Evolutionary conservation across 148 eudicot species (phyloP), one percentile per base, ranked within the genome.

Genomic region (Rhododendron henanense): DNA sequence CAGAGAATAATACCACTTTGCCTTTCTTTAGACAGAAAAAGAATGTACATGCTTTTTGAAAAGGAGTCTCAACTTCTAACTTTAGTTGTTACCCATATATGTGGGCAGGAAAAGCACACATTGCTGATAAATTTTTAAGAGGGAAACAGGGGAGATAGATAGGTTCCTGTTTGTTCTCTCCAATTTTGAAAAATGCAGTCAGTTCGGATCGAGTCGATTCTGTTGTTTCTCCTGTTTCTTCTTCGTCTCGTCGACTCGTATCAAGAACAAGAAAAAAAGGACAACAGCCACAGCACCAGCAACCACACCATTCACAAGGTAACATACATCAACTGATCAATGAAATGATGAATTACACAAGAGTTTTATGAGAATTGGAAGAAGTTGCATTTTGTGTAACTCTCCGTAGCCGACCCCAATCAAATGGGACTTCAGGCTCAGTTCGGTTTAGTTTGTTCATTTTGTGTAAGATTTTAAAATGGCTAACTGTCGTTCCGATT

Each of bases 191-290:
- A 44, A 18, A 83, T 83, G 89, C 47, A 45, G 33, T 15, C 48
- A 14, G 14, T 45, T 28, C 78, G 74, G 44, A 41, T 82, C 86
- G 82, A 85, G 84, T 18, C 83, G 11, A 31, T 74, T 71, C 76
- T 71, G 19, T 69, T 71, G 63, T 69, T 83, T 75, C 47, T 87
- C 77, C 86, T 85, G 39, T 59, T 78, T 33, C 78, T 89, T 79
- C 78, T 80, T 35, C 84, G 88, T 83, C 81, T 86, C 47, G 89
- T 76, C 50, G 6, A 50, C 37, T 79, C 91, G 67, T 87, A 89
- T 65, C 86, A 81, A 71, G 65, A 86, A 11, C 85, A 75, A 16
- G 15, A 71, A 18, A 81, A 25, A 35, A 1, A 33, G 41, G 10
- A 83, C 67, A 41, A 73, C 55, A 31, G 41, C 23, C 39, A 83